Evolutionary conservation across 768 basidiomycete genomes (phyloP).

Genomic region (Amanita pallidorosea): DNA sequence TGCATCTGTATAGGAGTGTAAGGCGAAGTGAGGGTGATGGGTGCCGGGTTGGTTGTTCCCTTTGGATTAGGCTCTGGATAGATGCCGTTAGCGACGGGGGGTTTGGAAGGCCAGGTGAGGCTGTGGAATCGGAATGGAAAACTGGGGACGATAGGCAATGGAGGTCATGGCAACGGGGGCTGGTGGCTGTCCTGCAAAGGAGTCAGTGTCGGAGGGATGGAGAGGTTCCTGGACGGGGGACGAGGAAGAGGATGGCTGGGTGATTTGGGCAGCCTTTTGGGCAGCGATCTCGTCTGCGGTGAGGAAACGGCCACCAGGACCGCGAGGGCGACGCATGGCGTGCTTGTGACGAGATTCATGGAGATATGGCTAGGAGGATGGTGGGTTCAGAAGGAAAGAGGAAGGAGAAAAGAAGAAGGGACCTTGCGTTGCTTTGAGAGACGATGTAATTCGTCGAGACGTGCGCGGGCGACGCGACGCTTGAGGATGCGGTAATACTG

Average conservation of each 20-base stretch:
- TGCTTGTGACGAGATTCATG: constrained; percentile 98
- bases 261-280: constrained; percentile 40
- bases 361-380: constrained; percentile 70
- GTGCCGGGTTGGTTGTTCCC: constrained; percentile 22
- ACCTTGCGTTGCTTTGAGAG: constrained; percentile 93
- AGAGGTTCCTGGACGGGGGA: constrained; percentile 12
- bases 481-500: constrained; percentile 99
- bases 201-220: constrained; percentile 6
- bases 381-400: constrained; percentile 3
- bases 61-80: constrained; percentile 13
- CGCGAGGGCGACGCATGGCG: constrained; percentile 93
- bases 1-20: constrained; percentile 59
- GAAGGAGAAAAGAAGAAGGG: constrained; percentile 4
- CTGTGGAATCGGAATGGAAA: constrained; percentile 9
- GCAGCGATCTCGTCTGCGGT: constrained; percentile 93
- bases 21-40: constrained; percentile 45
- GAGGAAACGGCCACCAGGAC: constrained; percentile 95
- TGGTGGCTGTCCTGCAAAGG: constrained; percentile 7
- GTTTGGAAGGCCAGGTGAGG: constrained; percentile 15
- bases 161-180: constrained; percentile 12
- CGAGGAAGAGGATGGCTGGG: constrained; percentile 21
- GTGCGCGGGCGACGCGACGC: constrained; percentile 79
- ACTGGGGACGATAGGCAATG: constrained; percentile 13
- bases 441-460: constrained; percentile 89
- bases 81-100: constrained; percentile 10